phyloP scores from a whole-genome alignment of 2,329 filamentous ascomycete genomes.

The Aspergillus viridinutans region DNA sequence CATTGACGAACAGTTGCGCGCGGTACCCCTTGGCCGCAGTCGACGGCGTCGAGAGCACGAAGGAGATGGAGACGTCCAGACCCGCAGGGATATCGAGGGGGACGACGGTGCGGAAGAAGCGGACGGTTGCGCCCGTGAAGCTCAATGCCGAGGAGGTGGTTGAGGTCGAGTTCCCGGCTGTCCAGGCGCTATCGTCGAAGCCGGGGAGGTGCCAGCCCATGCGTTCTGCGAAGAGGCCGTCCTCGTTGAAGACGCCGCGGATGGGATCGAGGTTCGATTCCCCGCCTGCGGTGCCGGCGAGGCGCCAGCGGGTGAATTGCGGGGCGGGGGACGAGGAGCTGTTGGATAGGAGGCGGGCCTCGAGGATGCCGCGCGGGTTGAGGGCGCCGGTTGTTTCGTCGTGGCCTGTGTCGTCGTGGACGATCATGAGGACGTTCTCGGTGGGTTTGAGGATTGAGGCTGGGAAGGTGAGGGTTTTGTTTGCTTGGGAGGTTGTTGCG shows the following conservation, averaged over 20 bases:
- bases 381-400: constrained; percentile 26
- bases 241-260: constrained; percentile 55
- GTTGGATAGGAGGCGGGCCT: constrained; percentile 46
- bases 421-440: constrained; percentile 56
- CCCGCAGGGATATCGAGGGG: constrained; percentile 49
- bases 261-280: constrained; percentile 52
- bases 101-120: constrained; percentile 53
- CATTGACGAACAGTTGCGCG: constrained; percentile 59
- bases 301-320: constrained; percentile 53
- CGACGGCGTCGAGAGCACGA: constrained; percentile 47
- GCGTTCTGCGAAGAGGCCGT: constrained; percentile 55
- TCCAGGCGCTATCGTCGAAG: constrained; percentile 49
- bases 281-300: constrained; percentile 55
- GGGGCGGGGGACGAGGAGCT: constrained; percentile 30
- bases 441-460: constrained; percentile 45
- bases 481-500: constrained; percentile 17
- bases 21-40: constrained; percentile 42
- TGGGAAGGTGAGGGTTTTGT: constrained; percentile 45
- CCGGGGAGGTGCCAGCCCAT: constrained; percentile 57
- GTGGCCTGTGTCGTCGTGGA: constrained; percentile 51
- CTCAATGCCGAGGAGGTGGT: constrained; percentile 24
- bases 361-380: constrained; percentile 34
- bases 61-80: constrained; percentile 55
- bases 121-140: constrained; percentile 49
- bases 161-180: constrained; percentile 19